These are phyloP conservation scores for Thelonectria blattea DNA, from an alignment of 2,329 filamentous ascomycete species.

Conservation along the genomic window DNA sequence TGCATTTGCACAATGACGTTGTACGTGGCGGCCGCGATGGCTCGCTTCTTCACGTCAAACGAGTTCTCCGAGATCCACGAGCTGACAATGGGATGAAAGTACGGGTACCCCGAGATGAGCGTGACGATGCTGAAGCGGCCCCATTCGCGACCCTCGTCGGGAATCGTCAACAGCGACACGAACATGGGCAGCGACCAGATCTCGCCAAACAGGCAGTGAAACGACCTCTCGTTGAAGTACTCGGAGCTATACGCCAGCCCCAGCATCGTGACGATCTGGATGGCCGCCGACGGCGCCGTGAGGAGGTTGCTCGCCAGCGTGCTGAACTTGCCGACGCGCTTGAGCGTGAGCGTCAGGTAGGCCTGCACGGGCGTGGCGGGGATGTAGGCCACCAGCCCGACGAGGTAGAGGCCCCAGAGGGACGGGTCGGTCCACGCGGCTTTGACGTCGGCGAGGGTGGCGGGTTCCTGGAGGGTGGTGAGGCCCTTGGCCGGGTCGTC, in stretches of 20 bases:
- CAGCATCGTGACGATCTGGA: constrained; percentile 64
- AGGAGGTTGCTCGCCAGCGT: constrained; percentile 68
- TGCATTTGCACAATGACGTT: constrained; percentile 55
- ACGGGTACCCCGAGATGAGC: constrained; percentile 61
- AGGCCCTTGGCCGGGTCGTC: constrained; percentile 61
- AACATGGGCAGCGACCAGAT: constrained; percentile 60
- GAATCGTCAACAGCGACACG: constrained; percentile 56
- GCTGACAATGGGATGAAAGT: constrained; percentile 61
- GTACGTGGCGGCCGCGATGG: constrained; percentile 55
- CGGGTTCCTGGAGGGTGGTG: constrained; percentile 52
- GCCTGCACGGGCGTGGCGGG: constrained; percentile 53
- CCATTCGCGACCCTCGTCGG: constrained; percentile 57
- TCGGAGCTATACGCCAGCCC: constrained; percentile 60
- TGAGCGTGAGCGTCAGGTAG: constrained; percentile 63
- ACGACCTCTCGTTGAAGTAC: constrained; percentile 59
- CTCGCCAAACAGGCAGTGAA: constrained; percentile 59
- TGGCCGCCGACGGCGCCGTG: constrained; percentile 62
- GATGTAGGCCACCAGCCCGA: constrained; percentile 57
- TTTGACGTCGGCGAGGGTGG: constrained; percentile 51
- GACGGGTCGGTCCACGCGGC: constrained; percentile 52
- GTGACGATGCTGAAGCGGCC: constrained; percentile 57
- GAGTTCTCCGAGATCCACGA: constrained; percentile 58
- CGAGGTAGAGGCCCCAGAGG: constrained; percentile 57
- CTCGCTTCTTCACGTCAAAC: constrained; percentile 56
- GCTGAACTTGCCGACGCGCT: constrained; percentile 58